Evolutionary conservation across 148 eudicot genomes (phyloP), one percentile per base, ranked within the genome.

Genomic region (Silene latifolia): DNA sequence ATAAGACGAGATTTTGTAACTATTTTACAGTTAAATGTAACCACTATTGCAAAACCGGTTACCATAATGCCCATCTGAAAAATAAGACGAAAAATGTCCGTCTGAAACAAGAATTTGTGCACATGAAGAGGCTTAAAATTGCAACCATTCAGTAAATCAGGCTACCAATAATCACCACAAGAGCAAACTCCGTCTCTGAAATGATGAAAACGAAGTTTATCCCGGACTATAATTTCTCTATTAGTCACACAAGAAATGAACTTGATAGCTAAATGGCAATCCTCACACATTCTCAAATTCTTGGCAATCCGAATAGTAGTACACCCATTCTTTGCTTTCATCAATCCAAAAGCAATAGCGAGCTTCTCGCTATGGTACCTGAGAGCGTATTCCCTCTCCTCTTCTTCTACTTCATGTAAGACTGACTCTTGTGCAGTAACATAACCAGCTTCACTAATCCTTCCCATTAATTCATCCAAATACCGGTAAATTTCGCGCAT

Each of bases 321-420:
- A 29, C 69, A 75, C 18, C 60, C 81, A 24, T 56, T 18, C 57
- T 79, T 76, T 13, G 80, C 78, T 69, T 75, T 87, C 75, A 87
- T 25, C 76, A 89, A 80, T 51, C 90, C 93, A 72, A 79, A 89
- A 9, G 93, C 85, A 32, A 89, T 74, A 2, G 93, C 93, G 12
- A 89, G 88, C 85, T 87, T 89, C 79, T 89, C 93, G 39, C 93
- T 89, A 25, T 89, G 93, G 63, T 84, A 88, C 76, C 89, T 72
- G 48, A 89, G 79, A 17, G 85, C 89, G 65, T 75, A 72, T 35
- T 84, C 88, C 64, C 76, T 84, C 74, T 89, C 92, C 65, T 89
- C 92, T 78, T 89, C 86, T 78, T 87, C 92, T 76, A 89, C 67
- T 74, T 87, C 90, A 32, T 89, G 92, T 74, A 89, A 82, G 18